Evolutionary conservation across 306 rosid genomes (phyloP), one percentile per base, ranked within the genome.

Genomic region (Acacia confusa): DNA sequence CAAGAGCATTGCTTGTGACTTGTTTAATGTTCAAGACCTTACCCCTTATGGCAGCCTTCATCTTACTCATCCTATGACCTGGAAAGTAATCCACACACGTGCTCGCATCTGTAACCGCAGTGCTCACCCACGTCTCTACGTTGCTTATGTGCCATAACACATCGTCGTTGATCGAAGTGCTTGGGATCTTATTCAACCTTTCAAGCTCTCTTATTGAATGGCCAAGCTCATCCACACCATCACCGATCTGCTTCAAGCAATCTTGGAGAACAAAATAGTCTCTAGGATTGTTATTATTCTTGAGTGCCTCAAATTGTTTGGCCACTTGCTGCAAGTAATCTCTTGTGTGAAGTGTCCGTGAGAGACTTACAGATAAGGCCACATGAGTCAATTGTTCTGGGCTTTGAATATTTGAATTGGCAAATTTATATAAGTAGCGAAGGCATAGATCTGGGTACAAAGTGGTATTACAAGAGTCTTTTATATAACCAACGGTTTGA

Each of bases 341-440:
- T 52, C 83, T 85, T 9, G 92, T 82, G 25, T 81, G 7, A 19
- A 30, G 45, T 0, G 90, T 86, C 5, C 86, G 70, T 80, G 75
- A 68, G n/a, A 87, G 89, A 81, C 90, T 89, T 14, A 75, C 78
- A 1, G 82, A 43, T 74, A 89, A 60, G 6, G 89, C 90, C 7
- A 82, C 57, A 45, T 81, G 84, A 11, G 83, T 82, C 13, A 89
- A 47, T 12, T 87, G 44, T 25, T 79, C 67, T 1, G 89, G 89
- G 75, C 57, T 74, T 65, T 81, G 71, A 1, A 79, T 72, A 11
- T 82, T 75, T 40, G 84, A 57, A 32, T 78, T 9, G 79, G 75
- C 57, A 69, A 81, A 87, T 25, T 24, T 44, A 3, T 72, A n/a
- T 20, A 89, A 84, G 82, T 81, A 78, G 15, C 63, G 83, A 12